Percentiles rank a stretch among this genome's conserved stretches.
phyloP scores from a whole-genome alignment of 345 rosid genomes.

The Stellera chamaejasme region DNA sequence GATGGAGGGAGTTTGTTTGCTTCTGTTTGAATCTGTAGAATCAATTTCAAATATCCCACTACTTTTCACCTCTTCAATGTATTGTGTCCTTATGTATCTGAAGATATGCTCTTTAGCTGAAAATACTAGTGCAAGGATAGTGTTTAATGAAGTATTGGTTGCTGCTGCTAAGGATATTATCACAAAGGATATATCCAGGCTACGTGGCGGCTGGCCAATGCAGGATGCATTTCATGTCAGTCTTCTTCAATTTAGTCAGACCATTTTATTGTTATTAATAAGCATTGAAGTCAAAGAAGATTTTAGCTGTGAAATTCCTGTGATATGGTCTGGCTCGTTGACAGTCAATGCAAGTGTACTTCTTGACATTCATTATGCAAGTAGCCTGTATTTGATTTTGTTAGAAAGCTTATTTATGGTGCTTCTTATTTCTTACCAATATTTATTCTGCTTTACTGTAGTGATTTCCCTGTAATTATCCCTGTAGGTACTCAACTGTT shows the following conservation, averaged over 20 bases:
- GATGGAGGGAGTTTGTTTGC: background rate
- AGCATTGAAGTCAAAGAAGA: background rate
- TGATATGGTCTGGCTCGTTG: conserved; percentile 3
- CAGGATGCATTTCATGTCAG: conserved; percentile 93
- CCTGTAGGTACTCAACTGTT: too few relatives aligned
- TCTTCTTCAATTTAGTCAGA: conserved; percentile 2
- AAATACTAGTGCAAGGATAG: conserved; percentile 61
- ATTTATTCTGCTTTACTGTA: too few relatives aligned
- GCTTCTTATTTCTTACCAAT: too few relatives aligned
- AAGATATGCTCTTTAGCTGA: conserved; percentile 84
- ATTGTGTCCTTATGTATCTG: conserved; percentile 34
- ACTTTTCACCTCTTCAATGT: background rate
- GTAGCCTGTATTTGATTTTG: too few relatives aligned
- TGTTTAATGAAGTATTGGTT: conserved; percentile 76
- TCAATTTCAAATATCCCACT: conserved; percentile 6
- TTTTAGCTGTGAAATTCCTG: background rate
- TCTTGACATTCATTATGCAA: too few relatives aligned
- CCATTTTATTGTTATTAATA: too few relatives aligned
- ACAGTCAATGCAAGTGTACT: background rate
- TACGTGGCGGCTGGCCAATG: conserved; percentile 99
- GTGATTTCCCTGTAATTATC: too few relatives aligned
- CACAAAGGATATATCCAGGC: conserved; percentile 92
- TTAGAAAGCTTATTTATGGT: too few relatives aligned
- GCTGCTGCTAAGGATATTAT: conserved; percentile 81
- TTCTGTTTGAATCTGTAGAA: conserved; percentile 8